Percentiles rank a stretch among this genome's conserved stretches.
phyloP scores from a whole-genome alignment of 129 eudicot species.

The Arctium minus region DNA sequence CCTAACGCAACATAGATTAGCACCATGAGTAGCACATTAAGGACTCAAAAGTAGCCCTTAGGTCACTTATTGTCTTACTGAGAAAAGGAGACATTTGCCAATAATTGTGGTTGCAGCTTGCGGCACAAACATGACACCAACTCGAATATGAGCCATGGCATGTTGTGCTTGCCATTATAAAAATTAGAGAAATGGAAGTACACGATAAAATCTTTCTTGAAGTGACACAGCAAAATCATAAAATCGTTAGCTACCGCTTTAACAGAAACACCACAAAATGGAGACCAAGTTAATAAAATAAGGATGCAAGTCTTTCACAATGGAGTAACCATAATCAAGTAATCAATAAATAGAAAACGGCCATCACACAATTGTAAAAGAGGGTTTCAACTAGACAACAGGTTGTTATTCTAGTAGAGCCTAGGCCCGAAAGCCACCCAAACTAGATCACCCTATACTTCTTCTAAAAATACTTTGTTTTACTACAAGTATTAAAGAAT shows the following conservation, averaged over 20 bases:
- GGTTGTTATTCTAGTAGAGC: too few species aligned
- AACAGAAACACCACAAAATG: not conserved
- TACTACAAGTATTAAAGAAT: not conserved
- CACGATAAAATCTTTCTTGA: not conserved
- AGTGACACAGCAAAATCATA: not conserved
- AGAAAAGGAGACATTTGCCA: too few species aligned
- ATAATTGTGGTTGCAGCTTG: too few species aligned
- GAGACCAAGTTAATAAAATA: not conserved
- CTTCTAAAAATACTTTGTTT: not conserved
- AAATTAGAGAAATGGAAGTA: not conserved
- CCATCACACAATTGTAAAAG: not conserved
- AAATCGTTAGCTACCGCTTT: not conserved
- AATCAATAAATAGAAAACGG: not conserved
- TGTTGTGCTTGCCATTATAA: too few species aligned
- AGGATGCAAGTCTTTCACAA: not conserved
- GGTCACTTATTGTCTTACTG: too few species aligned
- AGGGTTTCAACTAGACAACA: too few species aligned
- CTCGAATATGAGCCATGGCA: too few species aligned
- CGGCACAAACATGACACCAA: too few species aligned
- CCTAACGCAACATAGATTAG: not conserved
- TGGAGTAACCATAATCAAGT: not conserved
- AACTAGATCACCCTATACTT: too few species aligned
- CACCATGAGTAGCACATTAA: not conserved
- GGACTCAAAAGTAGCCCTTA: not conserved
- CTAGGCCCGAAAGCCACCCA: too few species aligned